Conservation (phyloP, 1,284 basidiomycete species). For the Ganoderma lucidum region DNA sequence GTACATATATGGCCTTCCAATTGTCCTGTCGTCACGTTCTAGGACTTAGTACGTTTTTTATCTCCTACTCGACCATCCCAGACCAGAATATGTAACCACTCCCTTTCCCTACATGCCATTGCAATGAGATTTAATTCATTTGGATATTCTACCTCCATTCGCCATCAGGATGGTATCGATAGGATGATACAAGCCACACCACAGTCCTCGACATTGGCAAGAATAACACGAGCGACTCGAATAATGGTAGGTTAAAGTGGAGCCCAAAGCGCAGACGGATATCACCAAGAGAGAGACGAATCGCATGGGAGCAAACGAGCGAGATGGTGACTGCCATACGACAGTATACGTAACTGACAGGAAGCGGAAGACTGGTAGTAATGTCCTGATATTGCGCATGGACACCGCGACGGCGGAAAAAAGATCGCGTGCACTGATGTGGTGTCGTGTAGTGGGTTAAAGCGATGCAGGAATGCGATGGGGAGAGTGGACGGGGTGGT, state of each 20-base stretch:
- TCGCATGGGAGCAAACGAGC: not conserved
- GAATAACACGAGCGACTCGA: not conserved
- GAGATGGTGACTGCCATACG: slow-evolving; percentile 3
- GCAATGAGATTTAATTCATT: not conserved
- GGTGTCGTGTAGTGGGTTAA: not conserved
- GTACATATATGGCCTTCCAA: not conserved
- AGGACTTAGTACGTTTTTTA: not conserved
- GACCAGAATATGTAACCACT: not conserved
- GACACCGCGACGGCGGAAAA: not conserved
- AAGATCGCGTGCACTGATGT: not conserved
- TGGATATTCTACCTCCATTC: not conserved
- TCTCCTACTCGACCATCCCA: not conserved
- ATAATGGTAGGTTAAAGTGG: not conserved
- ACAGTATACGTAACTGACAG: slow-evolving; percentile 9
- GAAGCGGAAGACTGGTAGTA: not conserved
- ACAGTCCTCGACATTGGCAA: not conserved
- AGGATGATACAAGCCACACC: slow-evolving; percentile 4
- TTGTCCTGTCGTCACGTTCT: not conserved
- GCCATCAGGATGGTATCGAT: slow-evolving; percentile 12
- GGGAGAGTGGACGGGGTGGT: not conserved
- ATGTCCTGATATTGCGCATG: not conserved
- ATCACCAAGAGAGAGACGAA: not conserved
- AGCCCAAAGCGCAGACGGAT: slow-evolving; percentile 1
- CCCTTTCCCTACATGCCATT: not conserved
- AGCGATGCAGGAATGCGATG: not conserved